Evolutionary conservation across 768 basidiomycete species (phyloP), one percentile per base, ranked within the genome.

Genomic region (Albatrellus ellisii): DNA sequence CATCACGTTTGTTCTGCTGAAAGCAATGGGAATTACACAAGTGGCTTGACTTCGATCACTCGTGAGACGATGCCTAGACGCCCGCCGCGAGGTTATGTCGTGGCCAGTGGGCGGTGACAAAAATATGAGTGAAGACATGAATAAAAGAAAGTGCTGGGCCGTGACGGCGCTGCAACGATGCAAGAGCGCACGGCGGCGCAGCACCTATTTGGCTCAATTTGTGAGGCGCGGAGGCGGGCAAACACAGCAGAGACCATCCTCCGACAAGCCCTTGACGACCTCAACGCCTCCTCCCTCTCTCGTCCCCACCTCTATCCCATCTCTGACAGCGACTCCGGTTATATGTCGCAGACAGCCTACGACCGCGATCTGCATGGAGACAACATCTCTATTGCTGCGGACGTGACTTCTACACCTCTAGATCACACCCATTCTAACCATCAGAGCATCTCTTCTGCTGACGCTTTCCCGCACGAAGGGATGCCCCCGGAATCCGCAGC

Each of bases 341-440:
- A 18, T 38, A 50, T 50, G 49, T 45, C 47, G 28, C 29, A 44
- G 21, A 34, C 43, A 11, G 14, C 36, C 20, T 26, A 18, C 24
- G 22, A n/a, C 1, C 6, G 24, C 21, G 6, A 26, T 10, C 21
- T 15, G 12, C 4, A n/a, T n/a, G n/a, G n/a, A n/a, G n/a, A n/a
- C n/a, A n/a, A n/a, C n/a, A 21, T 42, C 11, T 34, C 8, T 17
- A 35, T 18, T 29, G 20, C 36, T 14, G 25, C 36, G 28, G 38
- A n/a, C 18, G 15, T 27, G 11, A 5, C 21, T 26, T 29, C 28
- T 38, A 3, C 39, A 29, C 22, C 35, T 21, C 26, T 31, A 18
- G 25, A 25, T 21, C 34, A 26, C 22, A 42, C 45, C 36, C 34
- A 41, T 22, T 7, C 42, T 17, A 32, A 25, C 29, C 29, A 31